These are phyloP conservation scores for Penicillium lividum DNA, from an alignment of 495 filamentous ascomycete species.

Conservation along the genomic window DNA sequence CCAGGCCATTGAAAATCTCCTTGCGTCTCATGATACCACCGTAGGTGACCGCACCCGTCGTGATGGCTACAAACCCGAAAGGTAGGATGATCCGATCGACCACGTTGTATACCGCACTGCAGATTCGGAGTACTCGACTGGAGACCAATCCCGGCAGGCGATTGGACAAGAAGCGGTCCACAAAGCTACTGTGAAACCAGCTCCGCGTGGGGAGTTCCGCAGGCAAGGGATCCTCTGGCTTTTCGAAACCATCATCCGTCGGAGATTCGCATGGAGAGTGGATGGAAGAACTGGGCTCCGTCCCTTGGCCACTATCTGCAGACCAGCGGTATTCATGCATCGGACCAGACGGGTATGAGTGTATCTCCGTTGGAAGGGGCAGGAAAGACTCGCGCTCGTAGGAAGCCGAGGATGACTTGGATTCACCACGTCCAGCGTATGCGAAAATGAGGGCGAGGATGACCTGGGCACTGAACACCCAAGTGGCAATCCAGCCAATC, in stretches of 20 bases:
- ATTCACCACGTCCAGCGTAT: conserved; percentile 44
- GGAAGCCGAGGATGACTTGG: conserved; percentile 21
- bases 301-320: conserved; percentile 86
- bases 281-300: conserved; percentile 69
- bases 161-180: conserved; percentile 49
- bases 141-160: conserved; percentile 60
- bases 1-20: conserved; percentile 79
- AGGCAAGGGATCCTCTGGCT: conserved; percentile 51
- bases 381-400: conserved; percentile 58
- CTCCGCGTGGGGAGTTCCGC: conserved; percentile 33
- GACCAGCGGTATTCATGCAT: conserved; percentile 65
- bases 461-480: conserved; percentile 67
- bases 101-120: conserved; percentile 58
- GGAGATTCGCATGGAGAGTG: conserved; percentile 58
- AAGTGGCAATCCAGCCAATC: conserved; percentile 83
- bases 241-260: conserved; percentile 56
- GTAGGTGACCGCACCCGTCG: conserved; percentile 66
- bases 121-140: conserved; percentile 57
- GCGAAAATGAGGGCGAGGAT: conserved; percentile 64
- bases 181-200: conserved; percentile 45
- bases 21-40: conserved; percentile 65
- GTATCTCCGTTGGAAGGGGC: conserved; percentile 64
- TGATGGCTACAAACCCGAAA: conserved; percentile 64
- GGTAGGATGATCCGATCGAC: conserved; percentile 64
- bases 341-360: conserved; percentile 44